phyloP scores from a whole-genome alignment of 23 red algal species.

The Chondrus crispus region DNA sequence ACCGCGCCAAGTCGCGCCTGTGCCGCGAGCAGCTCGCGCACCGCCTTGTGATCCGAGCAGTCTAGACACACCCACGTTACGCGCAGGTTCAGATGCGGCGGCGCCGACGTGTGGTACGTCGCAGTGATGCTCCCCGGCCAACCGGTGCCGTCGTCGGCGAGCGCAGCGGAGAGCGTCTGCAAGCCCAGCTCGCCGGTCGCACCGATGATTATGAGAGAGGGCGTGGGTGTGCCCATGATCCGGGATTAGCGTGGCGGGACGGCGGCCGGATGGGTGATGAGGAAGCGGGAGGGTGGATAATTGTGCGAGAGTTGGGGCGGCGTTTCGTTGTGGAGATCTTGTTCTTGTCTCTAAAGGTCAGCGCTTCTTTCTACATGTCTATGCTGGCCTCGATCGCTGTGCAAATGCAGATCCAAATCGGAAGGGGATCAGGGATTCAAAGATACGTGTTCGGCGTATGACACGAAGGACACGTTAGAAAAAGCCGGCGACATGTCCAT shows the following conservation, averaged over 20 bases:
- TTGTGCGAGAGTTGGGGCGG: no score
- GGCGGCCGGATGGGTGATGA: not conserved
- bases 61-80: conserved; percentile 61
- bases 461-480: no score
- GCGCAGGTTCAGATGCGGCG: not conserved
- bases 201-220: conserved; percentile 75
- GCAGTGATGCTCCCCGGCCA: conserved; percentile 46
- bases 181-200: conserved; percentile 81
- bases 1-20: conserved; percentile 21
- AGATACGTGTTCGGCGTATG: no score
- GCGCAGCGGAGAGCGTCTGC: conserved; percentile 57
- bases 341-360: no score
- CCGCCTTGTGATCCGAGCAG: conserved; percentile 63
- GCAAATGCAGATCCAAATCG: no score
- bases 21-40: conserved; percentile 39
- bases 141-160: not conserved
- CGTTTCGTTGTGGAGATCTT: no score
- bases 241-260: not conserved
- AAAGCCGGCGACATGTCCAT: no score
- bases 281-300: not conserved
- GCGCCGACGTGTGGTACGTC: not conserved
- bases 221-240: not conserved
- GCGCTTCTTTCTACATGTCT: no score
- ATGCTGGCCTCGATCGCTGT: no score
- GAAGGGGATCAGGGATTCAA: no score